Evolutionary conservation across 2,329 filamentous ascomycete species (phyloP).

Genomic region (Xylaria sp.): DNA sequence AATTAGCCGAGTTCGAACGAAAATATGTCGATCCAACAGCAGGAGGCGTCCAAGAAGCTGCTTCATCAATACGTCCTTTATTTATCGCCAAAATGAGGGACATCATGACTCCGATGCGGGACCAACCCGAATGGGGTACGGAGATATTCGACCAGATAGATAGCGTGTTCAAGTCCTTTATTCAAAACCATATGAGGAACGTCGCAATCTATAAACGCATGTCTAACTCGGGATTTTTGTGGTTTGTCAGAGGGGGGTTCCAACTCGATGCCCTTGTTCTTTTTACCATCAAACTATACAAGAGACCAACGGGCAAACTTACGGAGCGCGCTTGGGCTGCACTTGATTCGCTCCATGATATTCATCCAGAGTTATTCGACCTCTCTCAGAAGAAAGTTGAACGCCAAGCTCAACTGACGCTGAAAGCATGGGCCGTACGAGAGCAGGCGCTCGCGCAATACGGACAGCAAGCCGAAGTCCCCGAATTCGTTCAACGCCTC

Average conservation of each 20-base stretch:
- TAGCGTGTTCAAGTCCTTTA: constrained; percentile 38
- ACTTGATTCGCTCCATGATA: constrained; percentile 29
- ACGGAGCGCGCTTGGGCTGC: constrained; percentile 36
- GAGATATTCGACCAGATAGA: constrained; percentile 38
- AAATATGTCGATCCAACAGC: constrained; percentile 42
- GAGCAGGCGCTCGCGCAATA: constrained; percentile 33
- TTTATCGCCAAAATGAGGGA: constrained; percentile 35
- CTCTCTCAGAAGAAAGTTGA: constrained; percentile 33
- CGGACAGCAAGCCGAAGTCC: constrained; percentile 30
- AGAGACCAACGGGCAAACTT: constrained; percentile 33
- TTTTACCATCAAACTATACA: constrained; percentile 34
- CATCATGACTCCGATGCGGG: constrained; percentile 32
- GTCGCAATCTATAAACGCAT: constrained; percentile 21
- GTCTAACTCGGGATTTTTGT: constrained; percentile 34
- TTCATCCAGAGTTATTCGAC: constrained; percentile 35
- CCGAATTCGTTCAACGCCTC: constrained; percentile 35
- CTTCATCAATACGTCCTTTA: constrained; percentile 33
- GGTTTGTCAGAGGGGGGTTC: constrained; percentile 36
- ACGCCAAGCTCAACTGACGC: constrained; percentile 33
- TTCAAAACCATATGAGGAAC: constrained; percentile 28
- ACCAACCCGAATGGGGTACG: constrained; percentile 36
- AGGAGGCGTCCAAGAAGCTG: constrained; percentile 44
- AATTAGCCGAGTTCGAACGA: constrained; percentile 41
- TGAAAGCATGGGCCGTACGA: constrained; percentile 39
- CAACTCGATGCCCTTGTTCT: constrained; percentile 34